Evolutionary conservation across 305 asterid genomes (phyloP).

Genomic region (Rubia tinctorum): DNA sequence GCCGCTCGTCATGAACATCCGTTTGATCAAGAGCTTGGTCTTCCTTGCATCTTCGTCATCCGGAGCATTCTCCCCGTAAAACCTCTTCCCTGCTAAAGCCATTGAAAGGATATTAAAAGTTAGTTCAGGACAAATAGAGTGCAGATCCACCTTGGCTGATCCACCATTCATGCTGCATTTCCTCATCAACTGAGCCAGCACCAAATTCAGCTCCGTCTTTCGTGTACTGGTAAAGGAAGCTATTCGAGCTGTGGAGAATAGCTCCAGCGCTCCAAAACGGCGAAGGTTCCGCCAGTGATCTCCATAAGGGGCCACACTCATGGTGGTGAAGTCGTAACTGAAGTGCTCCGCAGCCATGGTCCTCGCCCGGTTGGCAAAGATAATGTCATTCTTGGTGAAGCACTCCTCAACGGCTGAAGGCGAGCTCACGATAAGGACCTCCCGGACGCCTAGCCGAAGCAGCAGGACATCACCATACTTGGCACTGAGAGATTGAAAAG

Average conservation of each 20-base stretch:
- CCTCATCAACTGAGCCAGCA: slow-evolving; percentile 16
- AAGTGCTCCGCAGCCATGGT: slow-evolving; percentile 22
- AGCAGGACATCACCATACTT: slow-evolving; percentile 25
- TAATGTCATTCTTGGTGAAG: slow-evolving; percentile 33
- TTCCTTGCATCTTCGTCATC: slow-evolving; percentile 31
- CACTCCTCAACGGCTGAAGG: slow-evolving; percentile 35
- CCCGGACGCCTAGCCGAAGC: slow-evolving; percentile 28
- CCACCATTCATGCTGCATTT: slow-evolving; percentile 18
- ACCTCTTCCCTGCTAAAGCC: slow-evolving; percentile 37
- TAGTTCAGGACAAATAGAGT: slow-evolving; percentile 25
- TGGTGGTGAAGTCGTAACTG: slow-evolving; percentile 30
- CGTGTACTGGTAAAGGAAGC: slow-evolving; percentile 17
- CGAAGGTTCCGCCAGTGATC: slow-evolving; percentile 37
- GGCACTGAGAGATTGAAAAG: slow-evolving; percentile 23
- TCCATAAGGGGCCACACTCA: slow-evolving; percentile 32
- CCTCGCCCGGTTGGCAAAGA: slow-evolving; percentile 28
- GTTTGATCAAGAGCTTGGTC: slow-evolving; percentile 23
- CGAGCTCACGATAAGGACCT: slow-evolving; percentile 27
- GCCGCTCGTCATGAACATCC: slow-evolving; percentile 25
- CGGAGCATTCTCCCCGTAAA: slow-evolving; percentile 28
- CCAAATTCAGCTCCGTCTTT: slow-evolving; percentile 19
- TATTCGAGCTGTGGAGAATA: slow-evolving; percentile 27
- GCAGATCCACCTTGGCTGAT: slow-evolving; percentile 24
- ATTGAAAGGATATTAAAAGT: slow-evolving; percentile 29
- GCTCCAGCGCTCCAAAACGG: slow-evolving; percentile 22